Conservation (phyloP, 163 green algal genomes). For the Smithsoniella earleae region DNA sequence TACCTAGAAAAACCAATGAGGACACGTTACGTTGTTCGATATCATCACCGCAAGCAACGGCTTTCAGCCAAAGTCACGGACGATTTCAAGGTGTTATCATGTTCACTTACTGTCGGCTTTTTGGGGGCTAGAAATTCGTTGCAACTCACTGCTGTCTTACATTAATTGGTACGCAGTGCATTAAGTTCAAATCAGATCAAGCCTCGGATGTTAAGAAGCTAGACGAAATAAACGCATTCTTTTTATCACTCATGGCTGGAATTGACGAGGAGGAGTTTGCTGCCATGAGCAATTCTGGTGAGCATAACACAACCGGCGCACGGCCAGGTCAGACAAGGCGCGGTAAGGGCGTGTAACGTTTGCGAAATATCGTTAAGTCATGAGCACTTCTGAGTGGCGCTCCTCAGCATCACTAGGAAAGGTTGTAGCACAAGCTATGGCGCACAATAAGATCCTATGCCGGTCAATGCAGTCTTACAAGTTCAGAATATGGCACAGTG, state of each 20-base stretch:
- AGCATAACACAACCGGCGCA: too few species aligned
- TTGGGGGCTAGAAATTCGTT: too few species aligned
- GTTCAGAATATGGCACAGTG: background rate
- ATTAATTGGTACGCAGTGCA: slow-evolving; percentile 18
- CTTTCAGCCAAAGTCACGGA: slow-evolving; percentile 17
- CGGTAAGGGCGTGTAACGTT: too few species aligned
- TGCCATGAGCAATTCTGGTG: background rate
- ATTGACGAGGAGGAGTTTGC: slow-evolving; percentile 24
- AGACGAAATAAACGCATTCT: slow-evolving; percentile 19
- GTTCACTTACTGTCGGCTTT: background rate
- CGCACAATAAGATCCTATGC: too few species aligned
- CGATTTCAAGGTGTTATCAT: slow-evolving; percentile 4
- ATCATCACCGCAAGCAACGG: background rate
- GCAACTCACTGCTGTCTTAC: background rate
- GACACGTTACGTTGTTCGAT: slow-evolving; percentile 9
- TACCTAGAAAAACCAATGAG: slow-evolving; percentile 19
- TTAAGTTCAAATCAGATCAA: slow-evolving; percentile 22
- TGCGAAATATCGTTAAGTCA: background rate
- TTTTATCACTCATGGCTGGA: slow-evolving; percentile 20
- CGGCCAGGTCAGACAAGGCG: too few species aligned
- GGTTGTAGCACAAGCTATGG: too few species aligned
- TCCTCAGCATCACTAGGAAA: too few species aligned
- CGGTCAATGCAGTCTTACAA: background rate
- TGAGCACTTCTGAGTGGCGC: background rate
- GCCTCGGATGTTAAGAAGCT: slow-evolving; percentile 24